These are phyloP conservation scores for Arthrobotrys entomopaga DNA, from an alignment of 2,329 filamentous ascomycete genomes.

Conservation along the genomic window DNA sequence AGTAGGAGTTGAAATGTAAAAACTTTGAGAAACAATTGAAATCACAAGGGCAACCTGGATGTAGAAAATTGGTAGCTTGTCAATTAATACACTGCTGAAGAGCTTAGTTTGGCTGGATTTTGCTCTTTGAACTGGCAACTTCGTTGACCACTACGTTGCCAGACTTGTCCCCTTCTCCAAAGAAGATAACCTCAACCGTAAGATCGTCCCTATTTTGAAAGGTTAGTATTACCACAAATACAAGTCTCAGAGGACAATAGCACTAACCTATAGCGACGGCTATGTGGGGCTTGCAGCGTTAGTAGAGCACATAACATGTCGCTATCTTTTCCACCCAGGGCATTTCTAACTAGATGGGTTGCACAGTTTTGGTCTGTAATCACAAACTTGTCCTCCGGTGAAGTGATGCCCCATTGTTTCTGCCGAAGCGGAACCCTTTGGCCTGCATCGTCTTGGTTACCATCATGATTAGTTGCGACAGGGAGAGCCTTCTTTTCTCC, in stretches of 20 bases:
- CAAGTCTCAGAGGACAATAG: background rate
- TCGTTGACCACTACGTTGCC: constrained; percentile 84
- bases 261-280: constrained; percentile 83
- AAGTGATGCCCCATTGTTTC: constrained; percentile 86
- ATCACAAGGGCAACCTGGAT: no score
- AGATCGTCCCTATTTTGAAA: constrained; percentile 78
- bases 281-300: constrained; percentile 90
- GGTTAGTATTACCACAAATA: constrained; percentile 47
- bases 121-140: constrained; percentile 76
- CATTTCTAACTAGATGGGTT: constrained; percentile 94
- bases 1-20: background rate
- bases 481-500: constrained; percentile 71
- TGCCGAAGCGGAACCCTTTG: constrained; percentile 85
- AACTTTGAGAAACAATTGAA: background rate
- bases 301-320: constrained; percentile 94
- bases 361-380: constrained; percentile 96
- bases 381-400: constrained; percentile 81
- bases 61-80: no score
- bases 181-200: constrained; percentile 98
- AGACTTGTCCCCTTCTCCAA: constrained; percentile 78
- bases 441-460: constrained; percentile 69
- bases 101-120: constrained; percentile 22
- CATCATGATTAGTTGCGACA: constrained; percentile 69
- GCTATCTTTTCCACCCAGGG: constrained; percentile 88
- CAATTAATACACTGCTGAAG: background rate